Conservation (phyloP, 208 protist species). For the Acanthamoeba quina region DNA sequence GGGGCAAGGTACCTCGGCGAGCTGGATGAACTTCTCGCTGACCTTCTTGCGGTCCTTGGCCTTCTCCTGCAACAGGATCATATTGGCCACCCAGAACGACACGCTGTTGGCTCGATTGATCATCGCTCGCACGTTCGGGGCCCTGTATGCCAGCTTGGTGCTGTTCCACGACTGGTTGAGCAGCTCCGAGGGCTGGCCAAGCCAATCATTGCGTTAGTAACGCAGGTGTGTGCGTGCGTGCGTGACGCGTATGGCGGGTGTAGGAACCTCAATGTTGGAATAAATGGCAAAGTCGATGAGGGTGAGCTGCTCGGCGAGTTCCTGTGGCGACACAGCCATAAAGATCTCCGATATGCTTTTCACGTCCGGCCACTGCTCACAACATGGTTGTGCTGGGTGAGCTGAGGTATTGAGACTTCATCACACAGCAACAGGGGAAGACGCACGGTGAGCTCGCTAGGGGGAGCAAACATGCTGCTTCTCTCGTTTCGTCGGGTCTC, state of each 20-base stretch:
- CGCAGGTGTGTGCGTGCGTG: neutral
- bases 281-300: slow-evolving; percentile 86
- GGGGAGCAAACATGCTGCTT: slow-evolving; percentile 64
- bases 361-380: slow-evolving; percentile 7
- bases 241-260: neutral
- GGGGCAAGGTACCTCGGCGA: slow-evolving; percentile 66
- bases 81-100: slow-evolving; percentile 84
- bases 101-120: slow-evolving; percentile 89
- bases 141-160: slow-evolving; percentile 82
- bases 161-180: slow-evolving; percentile 89
- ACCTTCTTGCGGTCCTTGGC: slow-evolving; percentile 79
- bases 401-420: neutral
- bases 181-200: slow-evolving; percentile 80
- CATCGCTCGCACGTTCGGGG: slow-evolving; percentile 86
- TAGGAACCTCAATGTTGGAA: slow-evolving; percentile 55
- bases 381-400: neutral
- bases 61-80: slow-evolving; percentile 79
- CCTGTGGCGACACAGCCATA: slow-evolving; percentile 40
- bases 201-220: too few relatives aligned
- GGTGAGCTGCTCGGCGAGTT: slow-evolving; percentile 84
- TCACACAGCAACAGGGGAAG: neutral
- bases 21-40: slow-evolving; percentile 85
- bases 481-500: slow-evolving; percentile 63
- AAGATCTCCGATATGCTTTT: slow-evolving; percentile 54
- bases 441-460: slow-evolving; percentile 28